Base-by-base conservation (phyloP, 2,329 filamentous ascomycete species). In the Talaromyces pinophilus region DNA sequence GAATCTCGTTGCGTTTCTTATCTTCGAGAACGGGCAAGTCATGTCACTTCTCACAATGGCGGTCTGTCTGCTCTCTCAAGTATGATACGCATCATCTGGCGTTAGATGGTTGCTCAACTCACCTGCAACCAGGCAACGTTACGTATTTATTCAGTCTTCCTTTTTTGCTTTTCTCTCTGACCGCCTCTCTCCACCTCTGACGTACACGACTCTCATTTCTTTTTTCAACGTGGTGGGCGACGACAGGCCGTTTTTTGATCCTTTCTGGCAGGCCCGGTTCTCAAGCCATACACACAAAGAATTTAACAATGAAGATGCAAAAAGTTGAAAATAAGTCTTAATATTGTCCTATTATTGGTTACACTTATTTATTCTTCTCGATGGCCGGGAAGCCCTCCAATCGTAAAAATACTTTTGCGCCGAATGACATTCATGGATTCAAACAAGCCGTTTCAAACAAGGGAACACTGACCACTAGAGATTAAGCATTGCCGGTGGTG, bases 111-210 rank as follows among this genome's bases (percentile, higher is more conserved):
- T 55, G 61, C 38, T 63, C 59, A 52, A 35, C 33, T 62, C 46
- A 40, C 8, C 30, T 52, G 60, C 61, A 63, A 25, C 33, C 25
- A 44, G 48, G 46, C 46, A 42, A 22, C n/a, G 33, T 42, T 54
- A 44, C 57, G 57, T 60, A 35, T 63, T 55, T 35, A 25, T 59
- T n/a, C 50, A n/a, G 25, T 54, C 17, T n/a, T 33, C 7, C 2
- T 38, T 50, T 54, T 54, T 54, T 64, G 35, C 48, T 54, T 54
- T 55, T 63, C 46, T 54, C 46, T 25, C 62, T 64, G 62, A 64
- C 62, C 62, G 62, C 62, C 54, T 57, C 40, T 59, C 62, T 64
- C 35, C 52, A 25, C 25, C 28, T 54, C 19, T 50, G 40, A 46
- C 30, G 42, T 55, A 15, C 40, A 64, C 48, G 33, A 35, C 22